Conservation (phyloP, 2,329 filamentous ascomycete species). For the Phyllachora maydis region DNA sequence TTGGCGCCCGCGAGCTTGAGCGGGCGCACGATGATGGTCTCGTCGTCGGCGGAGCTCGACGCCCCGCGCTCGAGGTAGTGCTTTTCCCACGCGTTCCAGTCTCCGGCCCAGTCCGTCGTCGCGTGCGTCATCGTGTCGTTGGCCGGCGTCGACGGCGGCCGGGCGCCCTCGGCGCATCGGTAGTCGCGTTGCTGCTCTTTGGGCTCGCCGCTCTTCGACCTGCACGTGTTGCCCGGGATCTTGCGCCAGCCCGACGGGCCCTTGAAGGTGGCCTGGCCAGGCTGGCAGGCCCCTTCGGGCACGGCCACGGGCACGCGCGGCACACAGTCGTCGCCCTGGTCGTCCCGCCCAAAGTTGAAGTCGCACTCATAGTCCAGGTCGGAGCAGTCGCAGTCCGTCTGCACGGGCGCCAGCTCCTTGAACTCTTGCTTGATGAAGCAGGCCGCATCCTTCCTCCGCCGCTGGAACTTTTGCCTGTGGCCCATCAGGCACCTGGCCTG, state of each 20-base stretch:
- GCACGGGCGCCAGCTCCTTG: constrained; percentile 51
- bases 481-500: constrained; percentile 87
- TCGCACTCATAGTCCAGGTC: constrained; percentile 88
- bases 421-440: constrained; percentile 83
- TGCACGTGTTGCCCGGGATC: constrained; percentile 68
- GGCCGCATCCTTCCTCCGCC: constrained; percentile 70
- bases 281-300: constrained; percentile 54
- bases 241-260: constrained; percentile 81
- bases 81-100: constrained; percentile 28
- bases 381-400: constrained; percentile 61
- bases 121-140: constrained; percentile 46
- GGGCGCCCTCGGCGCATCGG: constrained; percentile 46
- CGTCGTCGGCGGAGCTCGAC: constrained; percentile 41
- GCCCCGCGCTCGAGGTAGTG: constrained; percentile 65
- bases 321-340: constrained; percentile 48
- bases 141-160: constrained; percentile 26
- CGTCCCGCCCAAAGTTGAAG: constrained; percentile 59
- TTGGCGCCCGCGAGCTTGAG: constrained; percentile 12
- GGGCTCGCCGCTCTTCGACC: constrained; percentile 34
- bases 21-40: constrained; percentile 43
- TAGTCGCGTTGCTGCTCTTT: constrained; percentile 56
- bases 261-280: constrained; percentile 54
- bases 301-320: constrained; percentile 37
- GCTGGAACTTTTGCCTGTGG: constrained; percentile 69
- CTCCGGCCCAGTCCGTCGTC: constrained; percentile 40